Evolutionary conservation across 2,329 filamentous ascomycete species (phyloP).

Genomic region (Verticillium albo-atrum): DNA sequence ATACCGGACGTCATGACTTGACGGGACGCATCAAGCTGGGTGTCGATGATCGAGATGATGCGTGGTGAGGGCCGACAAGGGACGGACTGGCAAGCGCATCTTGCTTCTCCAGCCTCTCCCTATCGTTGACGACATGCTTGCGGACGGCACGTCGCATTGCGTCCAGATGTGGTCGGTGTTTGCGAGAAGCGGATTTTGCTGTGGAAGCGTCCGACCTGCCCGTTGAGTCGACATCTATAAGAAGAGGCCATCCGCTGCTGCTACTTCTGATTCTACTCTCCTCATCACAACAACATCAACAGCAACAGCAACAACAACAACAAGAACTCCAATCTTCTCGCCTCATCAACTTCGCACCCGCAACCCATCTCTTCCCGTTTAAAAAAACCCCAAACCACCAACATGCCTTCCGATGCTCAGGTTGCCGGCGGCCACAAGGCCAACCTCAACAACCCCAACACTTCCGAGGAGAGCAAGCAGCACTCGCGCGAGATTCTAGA

Average conservation of each 20-base stretch:
- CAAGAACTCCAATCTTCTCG: not conserved
- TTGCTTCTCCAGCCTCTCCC: not conserved
- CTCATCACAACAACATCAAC: conserved; percentile 3
- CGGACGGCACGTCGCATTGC: not conserved
- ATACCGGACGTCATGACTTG: conserved; percentile 10
- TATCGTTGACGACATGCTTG: not conserved
- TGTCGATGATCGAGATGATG: conserved; percentile 5
- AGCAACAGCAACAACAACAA: not conserved
- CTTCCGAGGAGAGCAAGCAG: conserved; percentile 50
- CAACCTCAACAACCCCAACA: conserved; percentile 52
- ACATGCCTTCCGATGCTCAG: conserved; percentile 45
- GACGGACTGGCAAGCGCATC: not conserved
- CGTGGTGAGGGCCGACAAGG: not conserved
- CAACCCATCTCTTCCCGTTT: not conserved
- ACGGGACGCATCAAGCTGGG: not conserved
- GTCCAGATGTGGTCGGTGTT: too few relatives aligned
- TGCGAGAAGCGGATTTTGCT: too few relatives aligned
- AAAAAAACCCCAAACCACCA: conserved; percentile 15
- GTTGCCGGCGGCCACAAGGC: conserved; percentile 56
- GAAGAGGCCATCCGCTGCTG: conserved; percentile 3
- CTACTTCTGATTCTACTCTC: not conserved
- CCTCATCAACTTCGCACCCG: not conserved
- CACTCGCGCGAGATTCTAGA: conserved; percentile 49
- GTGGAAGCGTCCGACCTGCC: too few relatives aligned
- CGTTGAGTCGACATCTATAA: conserved; percentile 6